Conservation (phyloP, 2,329 filamentous ascomycete genomes). For the Trichoderma breve region DNA sequence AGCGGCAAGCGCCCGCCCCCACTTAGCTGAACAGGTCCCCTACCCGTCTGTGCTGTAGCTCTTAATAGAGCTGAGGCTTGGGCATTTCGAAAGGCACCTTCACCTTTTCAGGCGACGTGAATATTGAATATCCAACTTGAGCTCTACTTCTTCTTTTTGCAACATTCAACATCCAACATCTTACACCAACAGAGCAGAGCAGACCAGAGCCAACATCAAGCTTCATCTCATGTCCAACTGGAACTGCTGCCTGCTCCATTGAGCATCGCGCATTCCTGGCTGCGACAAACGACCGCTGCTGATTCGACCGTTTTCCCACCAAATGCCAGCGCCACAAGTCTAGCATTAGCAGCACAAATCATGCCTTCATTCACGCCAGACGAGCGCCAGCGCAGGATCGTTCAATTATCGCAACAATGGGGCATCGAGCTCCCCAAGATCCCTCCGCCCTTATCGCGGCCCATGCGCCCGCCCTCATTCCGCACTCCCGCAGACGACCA, state of each 20-base stretch:
- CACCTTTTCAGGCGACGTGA: not conserved
- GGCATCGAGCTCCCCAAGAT: constrained; percentile 43
- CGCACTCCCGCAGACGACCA: constrained; percentile 50
- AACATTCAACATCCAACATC: not conserved
- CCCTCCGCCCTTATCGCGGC: constrained; percentile 41
- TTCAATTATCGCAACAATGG: constrained; percentile 51
- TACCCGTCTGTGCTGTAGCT: not conserved
- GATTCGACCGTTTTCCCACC: not conserved
- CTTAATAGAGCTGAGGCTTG: not conserved
- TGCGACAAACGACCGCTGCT: not conserved
- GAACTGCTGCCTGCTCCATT: not conserved
- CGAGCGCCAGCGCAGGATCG: constrained; percentile 47
- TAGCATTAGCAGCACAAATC: not conserved
- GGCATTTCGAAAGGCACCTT: not conserved
- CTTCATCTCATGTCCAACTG: not conserved
- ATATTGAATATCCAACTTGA: not conserved
- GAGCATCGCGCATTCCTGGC: constrained; percentile 5
- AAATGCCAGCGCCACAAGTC: constrained; percentile 7
- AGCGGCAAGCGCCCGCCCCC: constrained; percentile 10
- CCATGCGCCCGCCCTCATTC: constrained; percentile 43
- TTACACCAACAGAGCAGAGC: no score
- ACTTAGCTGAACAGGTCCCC: not conserved
- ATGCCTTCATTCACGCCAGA: constrained; percentile 36
- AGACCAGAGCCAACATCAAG: not conserved
- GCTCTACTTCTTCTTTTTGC: not conserved